Evolutionary conservation across 176 grass and related monocot species (phyloP), one percentile per base, ranked within the genome.

Genomic region (Otatea glauca): DNA sequence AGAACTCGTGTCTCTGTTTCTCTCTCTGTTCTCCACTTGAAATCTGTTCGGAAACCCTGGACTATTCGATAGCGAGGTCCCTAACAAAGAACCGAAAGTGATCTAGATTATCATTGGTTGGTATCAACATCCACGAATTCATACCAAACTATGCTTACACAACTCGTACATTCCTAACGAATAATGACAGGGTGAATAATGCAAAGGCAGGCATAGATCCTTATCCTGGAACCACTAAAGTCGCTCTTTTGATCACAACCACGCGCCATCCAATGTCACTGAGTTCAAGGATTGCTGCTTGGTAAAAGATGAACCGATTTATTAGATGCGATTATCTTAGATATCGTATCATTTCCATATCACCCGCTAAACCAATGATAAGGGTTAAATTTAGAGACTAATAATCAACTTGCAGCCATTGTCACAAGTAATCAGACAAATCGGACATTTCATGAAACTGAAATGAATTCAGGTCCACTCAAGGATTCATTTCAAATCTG

Each of bases 161-260:
- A 83, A 74, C 66, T 78, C 42, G 63, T 74, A 79, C 69, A 67
- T 73, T 78, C 68, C 44, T 14, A 67, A 73, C 17, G 88, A 87
- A 90, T 68, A 86, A 68, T 68, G 67, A 61, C 69, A 56, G 23
- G 73, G 72, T 82, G 67, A 37, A 77, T n/a, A 77, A 79, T 74
- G 84, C 84, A 83, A 87, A 90, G 84, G 65, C 7, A 65, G 20
- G 59, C 16, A 87, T 74, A 68, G 8, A 90, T 90, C 65, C 74
- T 68, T 68, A 84, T 84, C 72, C 83, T 18, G 29, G 35, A 16
- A 37, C 68, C 84, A 90, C 89, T 62, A 74, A 90, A 21, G 55
- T 49, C 23, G 9, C 35, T 60, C 29, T 78, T 90, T 66, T 61
- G 63, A 76, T 83, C 68, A 71, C 79, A 48, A 16, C 79, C 74